phyloP scores from a whole-genome alignment of 257 asterid species.

The Verbena officinalis region DNA sequence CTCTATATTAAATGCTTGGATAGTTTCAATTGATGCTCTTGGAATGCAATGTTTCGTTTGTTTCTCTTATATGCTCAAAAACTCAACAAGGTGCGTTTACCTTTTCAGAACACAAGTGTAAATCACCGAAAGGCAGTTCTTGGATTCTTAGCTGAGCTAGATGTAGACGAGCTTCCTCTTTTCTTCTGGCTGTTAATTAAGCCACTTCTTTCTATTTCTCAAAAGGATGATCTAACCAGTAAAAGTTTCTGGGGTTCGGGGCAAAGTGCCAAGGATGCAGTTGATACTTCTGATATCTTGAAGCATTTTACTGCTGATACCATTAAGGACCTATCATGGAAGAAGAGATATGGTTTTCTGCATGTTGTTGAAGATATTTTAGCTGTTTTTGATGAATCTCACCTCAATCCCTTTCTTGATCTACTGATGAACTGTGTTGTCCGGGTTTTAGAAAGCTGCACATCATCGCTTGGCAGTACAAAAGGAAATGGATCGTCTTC shows the following conservation, averaged over 20 bases:
- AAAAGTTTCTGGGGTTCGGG: slow-evolving; percentile 34
- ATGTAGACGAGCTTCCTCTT: slow-evolving; percentile 79
- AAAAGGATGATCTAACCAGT: slow-evolving; percentile 41
- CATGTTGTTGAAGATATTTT: slow-evolving; percentile 83
- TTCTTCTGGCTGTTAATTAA: slow-evolving; percentile 72
- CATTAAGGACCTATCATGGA: slow-evolving; percentile 66
- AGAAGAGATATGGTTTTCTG: slow-evolving; percentile 76
- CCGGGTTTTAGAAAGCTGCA: slow-evolving; percentile 69
- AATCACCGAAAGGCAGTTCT: slow-evolving; percentile 82
- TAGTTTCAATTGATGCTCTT: slow-evolving; percentile 3
- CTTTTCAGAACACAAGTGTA: slow-evolving; percentile 67
- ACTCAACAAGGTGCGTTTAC: slow-evolving; percentile 14
- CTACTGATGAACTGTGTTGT: slow-evolving; percentile 69
- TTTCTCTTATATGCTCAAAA: slow-evolving; percentile 20
- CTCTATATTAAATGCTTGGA: slow-evolving; percentile 11
- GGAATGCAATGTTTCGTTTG: slow-evolving; percentile 17
- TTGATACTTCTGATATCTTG: slow-evolving; percentile 49
- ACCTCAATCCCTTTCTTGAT: slow-evolving; percentile 69
- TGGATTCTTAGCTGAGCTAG: slow-evolving; percentile 84
- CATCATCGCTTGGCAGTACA: slow-evolving; percentile 47
- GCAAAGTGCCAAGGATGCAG: slow-evolving; percentile 39
- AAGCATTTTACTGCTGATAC: slow-evolving; percentile 55
- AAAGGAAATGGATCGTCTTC: slow-evolving; percentile 37
- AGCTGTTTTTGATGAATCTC: slow-evolving; percentile 80
- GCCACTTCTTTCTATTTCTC: slow-evolving; percentile 57